phyloP scores from a whole-genome alignment of 495 filamentous ascomycete genomes.

The Daldinia concentrica region DNA sequence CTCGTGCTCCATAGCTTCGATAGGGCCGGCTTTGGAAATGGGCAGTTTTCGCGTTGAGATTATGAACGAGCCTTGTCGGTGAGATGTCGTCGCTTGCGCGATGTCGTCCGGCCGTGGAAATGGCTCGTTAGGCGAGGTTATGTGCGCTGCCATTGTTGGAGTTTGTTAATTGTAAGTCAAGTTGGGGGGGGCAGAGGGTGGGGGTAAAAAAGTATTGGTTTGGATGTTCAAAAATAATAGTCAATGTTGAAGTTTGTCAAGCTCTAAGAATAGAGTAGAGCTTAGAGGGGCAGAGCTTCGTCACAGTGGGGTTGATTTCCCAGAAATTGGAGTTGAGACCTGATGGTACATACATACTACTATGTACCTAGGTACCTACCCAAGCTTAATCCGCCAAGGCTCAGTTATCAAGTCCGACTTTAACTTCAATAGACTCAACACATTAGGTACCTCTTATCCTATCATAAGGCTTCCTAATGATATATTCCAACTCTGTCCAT shows the following conservation, averaged over 20 bases:
- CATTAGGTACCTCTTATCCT: no score
- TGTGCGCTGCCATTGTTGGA: conserved; percentile 42
- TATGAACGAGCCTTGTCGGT: conserved; percentile 68
- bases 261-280: not conserved
- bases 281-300: conserved; percentile 26
- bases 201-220: not conserved
- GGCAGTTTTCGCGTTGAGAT: conserved; percentile 86
- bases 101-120: conserved; percentile 49
- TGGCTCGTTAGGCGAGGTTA: conserved; percentile 51
- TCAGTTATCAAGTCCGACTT: not conserved
- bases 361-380: not conserved
- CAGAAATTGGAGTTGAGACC: not conserved
- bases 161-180: not conserved
- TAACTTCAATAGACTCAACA: no score
- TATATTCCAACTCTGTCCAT: not conserved
- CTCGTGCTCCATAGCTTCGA: conserved; percentile 81
- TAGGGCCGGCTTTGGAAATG: conserved; percentile 89
- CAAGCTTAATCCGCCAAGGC: not conserved
- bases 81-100: conserved; percentile 53
- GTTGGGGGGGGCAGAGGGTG: no score
- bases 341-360: not conserved
- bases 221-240: not conserved
- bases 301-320: conserved; percentile 19
- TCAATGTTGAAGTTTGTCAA: conserved; percentile 1
- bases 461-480: not conserved